phyloP scores from a whole-genome alignment of 2,329 filamentous ascomycete genomes.

The Curvularia eragrostidis region DNA sequence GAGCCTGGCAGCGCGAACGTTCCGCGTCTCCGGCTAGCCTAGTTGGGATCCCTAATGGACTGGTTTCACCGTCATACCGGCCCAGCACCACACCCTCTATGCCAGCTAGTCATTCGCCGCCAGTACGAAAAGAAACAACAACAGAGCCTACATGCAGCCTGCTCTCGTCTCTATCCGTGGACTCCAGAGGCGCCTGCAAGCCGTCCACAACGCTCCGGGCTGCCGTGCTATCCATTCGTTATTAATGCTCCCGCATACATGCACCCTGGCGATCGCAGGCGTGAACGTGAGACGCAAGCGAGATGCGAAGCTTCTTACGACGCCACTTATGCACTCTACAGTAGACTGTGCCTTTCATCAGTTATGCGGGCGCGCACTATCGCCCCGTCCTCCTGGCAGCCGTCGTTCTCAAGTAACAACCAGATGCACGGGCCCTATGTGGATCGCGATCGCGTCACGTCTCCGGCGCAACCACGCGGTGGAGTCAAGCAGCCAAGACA shows the following conservation, averaged over 20 bases:
- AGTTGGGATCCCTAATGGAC: conserved; percentile 24
- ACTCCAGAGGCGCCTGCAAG: not conserved
- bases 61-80: conserved; percentile 20
- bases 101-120: conserved; percentile 6
- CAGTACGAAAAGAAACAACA: conserved; percentile 1
- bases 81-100: conserved; percentile 9
- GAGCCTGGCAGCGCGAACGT: conserved; percentile 27
- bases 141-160: not conserved
- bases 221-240: not conserved
- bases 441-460: conserved; percentile 10
- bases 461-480: conserved; percentile 5
- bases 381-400: conserved; percentile 6
- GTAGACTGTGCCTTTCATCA: conserved; percentile 8
- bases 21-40: conserved; percentile 29
- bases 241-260: not conserved
- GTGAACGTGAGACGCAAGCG: conserved; percentile 20
- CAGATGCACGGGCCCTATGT: conserved; percentile 4
- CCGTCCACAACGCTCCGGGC: not conserved
- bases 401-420: conserved; percentile 3
- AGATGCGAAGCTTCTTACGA: conserved; percentile 9
- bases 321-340: conserved; percentile 14
- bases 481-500: conserved; percentile 8
- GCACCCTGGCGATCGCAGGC: conserved; percentile 12
- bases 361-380: conserved; percentile 6
- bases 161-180: not conserved